A percentile compares a stretch with the other conserved stretches of the same genome.
These are phyloP conservation scores for Stereum hirsutum DNA, from an alignment of 1,284 basidiomycete genomes.

Conservation along the genomic window DNA sequence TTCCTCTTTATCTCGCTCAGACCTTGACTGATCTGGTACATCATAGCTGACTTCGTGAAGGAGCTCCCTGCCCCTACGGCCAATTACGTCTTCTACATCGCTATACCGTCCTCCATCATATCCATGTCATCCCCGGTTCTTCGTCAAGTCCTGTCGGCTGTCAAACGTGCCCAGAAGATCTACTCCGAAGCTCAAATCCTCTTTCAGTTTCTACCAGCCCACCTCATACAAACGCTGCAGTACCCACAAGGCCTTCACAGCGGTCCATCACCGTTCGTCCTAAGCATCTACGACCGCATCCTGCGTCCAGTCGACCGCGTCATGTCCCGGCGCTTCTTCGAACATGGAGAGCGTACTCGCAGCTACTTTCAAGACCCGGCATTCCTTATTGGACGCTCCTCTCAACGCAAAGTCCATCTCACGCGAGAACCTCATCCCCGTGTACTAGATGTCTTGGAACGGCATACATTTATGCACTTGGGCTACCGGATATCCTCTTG, in stretches of 20 bases:
- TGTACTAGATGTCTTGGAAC: slow-evolving; percentile 59
- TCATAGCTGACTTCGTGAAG: slow-evolving; percentile 41
- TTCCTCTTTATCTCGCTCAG: background rate
- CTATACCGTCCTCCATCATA: slow-evolving; percentile 48
- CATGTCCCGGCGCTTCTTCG: slow-evolving; percentile 43
- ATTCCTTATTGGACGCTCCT: slow-evolving; percentile 48
- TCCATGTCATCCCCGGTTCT: slow-evolving; percentile 50
- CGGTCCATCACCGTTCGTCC: slow-evolving; percentile 39
- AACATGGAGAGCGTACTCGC: slow-evolving; percentile 28
- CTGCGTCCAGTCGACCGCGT: slow-evolving; percentile 47
- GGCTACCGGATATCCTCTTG: slow-evolving; percentile 58
- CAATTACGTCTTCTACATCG: slow-evolving; percentile 57
- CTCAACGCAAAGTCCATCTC: slow-evolving; percentile 34
- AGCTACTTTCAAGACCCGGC: slow-evolving; percentile 54
- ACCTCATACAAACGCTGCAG: slow-evolving; percentile 35
- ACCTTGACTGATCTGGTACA: background rate
- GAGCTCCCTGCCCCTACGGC: slow-evolving; percentile 28
- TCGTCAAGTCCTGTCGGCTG: slow-evolving; percentile 53
- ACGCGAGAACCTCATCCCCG: slow-evolving; percentile 32
- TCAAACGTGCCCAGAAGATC: slow-evolving; percentile 43
- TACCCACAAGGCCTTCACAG: slow-evolving; percentile 25
- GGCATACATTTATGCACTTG: slow-evolving; percentile 65
- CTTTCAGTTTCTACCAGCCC: slow-evolving; percentile 65
- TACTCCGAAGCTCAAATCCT: slow-evolving; percentile 35
- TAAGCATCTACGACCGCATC: slow-evolving; percentile 64